Base-by-base conservation (phyloP, 2,329 filamentous ascomycete genomes). In the Aspergillus spinulosporus region DNA sequence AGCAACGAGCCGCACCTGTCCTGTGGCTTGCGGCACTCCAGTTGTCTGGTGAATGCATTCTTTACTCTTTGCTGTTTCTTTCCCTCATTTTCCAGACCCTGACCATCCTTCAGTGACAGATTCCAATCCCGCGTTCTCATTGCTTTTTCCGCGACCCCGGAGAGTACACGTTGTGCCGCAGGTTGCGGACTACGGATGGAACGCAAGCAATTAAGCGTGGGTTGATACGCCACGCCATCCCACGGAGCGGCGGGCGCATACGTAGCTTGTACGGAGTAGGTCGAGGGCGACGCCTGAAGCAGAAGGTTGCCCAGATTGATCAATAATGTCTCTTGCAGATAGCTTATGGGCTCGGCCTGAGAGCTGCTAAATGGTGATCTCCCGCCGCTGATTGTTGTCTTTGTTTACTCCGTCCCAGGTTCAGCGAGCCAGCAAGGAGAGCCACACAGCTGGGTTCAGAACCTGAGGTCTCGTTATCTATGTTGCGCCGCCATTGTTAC, bases 361-460 rank as follows among this genome's bases (percentile, higher is more conserved):
- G 36, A 40, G 37, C 49, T 34, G 37, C 60, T 64, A 64, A 59
- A 52, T 43, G 60, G 56, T 54, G 60, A 64, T 64, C 63, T 64
- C 58, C 61, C 61, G 59, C 52, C 51, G 42, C 26, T 34, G 21
- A 51, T 44, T 52, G 45, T 48, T 56, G 31, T 12, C 34, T 49
- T 51, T 48, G 46, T 47, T 31, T 40, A 59, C 5, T 21, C 21
- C 21, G 21, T 37, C 34, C 7, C 9, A 12, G 32, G 11, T 8
- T 28, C 28, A 15, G 21, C 14, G 32, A 5, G 12, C 44, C 39
- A 47, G 28, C 31, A 49, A 29, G 46, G 45, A 54, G 46, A 54
- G 44, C 39, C 31, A 34, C 11, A 47, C n/a, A 8, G 7, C n/a
- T 6, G 14, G 34, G 50, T 14, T 21, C 26, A 14, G 14, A 9